Evolutionary conservation across 495 filamentous ascomycete genomes (phyloP).

Genomic region (Xylaria telfairii): DNA sequence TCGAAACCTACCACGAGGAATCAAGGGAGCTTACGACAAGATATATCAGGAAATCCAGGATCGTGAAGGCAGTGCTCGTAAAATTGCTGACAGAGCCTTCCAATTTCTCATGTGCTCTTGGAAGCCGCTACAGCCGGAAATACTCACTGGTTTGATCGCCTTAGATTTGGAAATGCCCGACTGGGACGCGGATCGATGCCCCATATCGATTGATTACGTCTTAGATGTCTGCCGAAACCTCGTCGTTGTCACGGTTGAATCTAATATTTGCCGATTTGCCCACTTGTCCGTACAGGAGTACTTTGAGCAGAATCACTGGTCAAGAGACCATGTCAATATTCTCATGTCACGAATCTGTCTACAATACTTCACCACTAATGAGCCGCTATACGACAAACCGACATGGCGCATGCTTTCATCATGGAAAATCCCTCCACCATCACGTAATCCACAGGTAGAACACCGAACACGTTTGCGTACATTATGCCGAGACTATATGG

Average conservation of each 20-base stretch:
- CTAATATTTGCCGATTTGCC: neutral
- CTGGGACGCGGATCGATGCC: neutral
- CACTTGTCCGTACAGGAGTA: slow-evolving; percentile 2
- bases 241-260: neutral
- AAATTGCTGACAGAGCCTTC: neutral
- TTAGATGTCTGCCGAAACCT: slow-evolving; percentile 2
- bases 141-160: slow-evolving; percentile 3
- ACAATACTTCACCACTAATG: neutral
- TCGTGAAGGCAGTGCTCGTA: neutral
- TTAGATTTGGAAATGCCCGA: neutral
- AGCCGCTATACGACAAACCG: neutral
- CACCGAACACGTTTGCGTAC: neutral
- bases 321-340: neutral
- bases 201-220: neutral
- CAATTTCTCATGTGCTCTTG: slow-evolving; percentile 4
- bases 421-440: neutral
- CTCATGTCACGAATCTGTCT: neutral
- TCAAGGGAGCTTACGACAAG: neutral
- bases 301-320: slow-evolving; percentile 2
- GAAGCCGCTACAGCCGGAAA: neutral
- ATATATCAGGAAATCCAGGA: neutral
- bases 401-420: neutral
- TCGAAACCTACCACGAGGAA: neutral
- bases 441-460: neutral
- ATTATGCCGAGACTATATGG: neutral